Conservation (phyloP, 1,284 basidiomycete species). For the Trametes polyzona region DNA sequence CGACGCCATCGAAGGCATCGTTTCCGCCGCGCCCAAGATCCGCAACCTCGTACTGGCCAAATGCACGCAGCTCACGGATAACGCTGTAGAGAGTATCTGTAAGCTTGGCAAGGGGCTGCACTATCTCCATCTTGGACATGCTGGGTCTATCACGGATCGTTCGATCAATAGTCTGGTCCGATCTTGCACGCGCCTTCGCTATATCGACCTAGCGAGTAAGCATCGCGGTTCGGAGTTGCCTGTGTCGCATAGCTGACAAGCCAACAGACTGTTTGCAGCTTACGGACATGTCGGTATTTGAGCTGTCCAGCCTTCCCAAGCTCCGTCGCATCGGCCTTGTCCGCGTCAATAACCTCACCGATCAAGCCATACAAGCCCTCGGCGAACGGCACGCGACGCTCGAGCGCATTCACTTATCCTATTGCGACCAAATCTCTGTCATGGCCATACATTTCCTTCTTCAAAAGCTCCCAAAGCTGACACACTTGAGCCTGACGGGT, state of each 20-base stretch:
- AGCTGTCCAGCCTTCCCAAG: constrained; percentile 88
- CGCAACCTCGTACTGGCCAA: constrained; percentile 94
- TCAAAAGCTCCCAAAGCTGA: constrained; percentile 85
- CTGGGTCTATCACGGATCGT: constrained; percentile 86
- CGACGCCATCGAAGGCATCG: constrained; percentile 88
- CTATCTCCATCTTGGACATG: constrained; percentile 95
- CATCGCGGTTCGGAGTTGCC: constrained; percentile 24
- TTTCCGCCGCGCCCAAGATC: constrained; percentile 87
- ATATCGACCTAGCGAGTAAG: constrained; percentile 96
- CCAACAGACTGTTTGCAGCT: constrained; percentile 79
- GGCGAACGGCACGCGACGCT: constrained; percentile 82
- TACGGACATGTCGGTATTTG: constrained; percentile 94
- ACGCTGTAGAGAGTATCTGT: constrained; percentile 84
- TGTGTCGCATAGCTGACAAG: neutral
- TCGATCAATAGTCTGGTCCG: constrained; percentile 86
- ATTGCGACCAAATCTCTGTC: constrained; percentile 95
- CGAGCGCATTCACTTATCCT: constrained; percentile 96
- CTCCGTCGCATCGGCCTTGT: constrained; percentile 95
- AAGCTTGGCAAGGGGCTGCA: constrained; percentile 91
- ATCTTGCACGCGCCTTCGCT: constrained; percentile 90
- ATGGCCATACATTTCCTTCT: constrained; percentile 91
- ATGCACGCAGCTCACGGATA: constrained; percentile 86
- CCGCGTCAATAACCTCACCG: constrained; percentile 90
- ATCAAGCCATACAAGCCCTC: constrained; percentile 89
- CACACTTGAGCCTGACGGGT: constrained; percentile 96